Conservation (phyloP, 2,329 filamentous ascomycete species). For the Arachnomyces sp. region DNA sequence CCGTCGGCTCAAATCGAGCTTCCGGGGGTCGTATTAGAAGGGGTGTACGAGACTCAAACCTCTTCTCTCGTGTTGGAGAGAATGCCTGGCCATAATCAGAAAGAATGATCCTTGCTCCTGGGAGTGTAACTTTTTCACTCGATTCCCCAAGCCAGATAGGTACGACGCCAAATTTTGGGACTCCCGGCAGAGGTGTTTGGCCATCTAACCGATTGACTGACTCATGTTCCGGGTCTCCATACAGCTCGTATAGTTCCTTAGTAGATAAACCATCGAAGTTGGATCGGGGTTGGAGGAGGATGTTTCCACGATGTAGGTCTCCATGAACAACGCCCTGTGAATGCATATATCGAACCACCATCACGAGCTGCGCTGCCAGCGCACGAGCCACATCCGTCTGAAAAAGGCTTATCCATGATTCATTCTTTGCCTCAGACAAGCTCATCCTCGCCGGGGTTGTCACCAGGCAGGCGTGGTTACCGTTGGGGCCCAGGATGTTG, state of each 20-base stretch:
- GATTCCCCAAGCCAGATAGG: conserved; percentile 30
- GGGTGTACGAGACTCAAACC: conserved; percentile 23
- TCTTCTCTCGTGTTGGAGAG: conserved; percentile 10
- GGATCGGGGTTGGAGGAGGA: conserved; percentile 20
- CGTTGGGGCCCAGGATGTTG: conserved; percentile 18
- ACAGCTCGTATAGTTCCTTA: conserved; percentile 15
- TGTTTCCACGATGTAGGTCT: conserved; percentile 30
- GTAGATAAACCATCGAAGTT: conserved; percentile 13
- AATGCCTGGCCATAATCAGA: conserved; percentile 33
- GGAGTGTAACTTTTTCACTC: conserved; percentile 23
- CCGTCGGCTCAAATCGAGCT: conserved; percentile 26
- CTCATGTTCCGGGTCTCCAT: conserved; percentile 15
- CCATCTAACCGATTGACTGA: conserved; percentile 17
- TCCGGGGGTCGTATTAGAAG: conserved; percentile 27
- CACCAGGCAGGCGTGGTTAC: conserved; percentile 18
- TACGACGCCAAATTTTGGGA: conserved; percentile 23
- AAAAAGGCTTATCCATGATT: conserved; percentile 18
- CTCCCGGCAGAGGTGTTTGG: conserved; percentile 16
- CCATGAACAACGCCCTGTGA: conserved; percentile 25
- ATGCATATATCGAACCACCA: conserved; percentile 25
- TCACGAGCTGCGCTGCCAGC: conserved; percentile 21
- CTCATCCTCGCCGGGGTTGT: conserved; percentile 14
- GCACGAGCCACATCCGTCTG: conserved; percentile 17
- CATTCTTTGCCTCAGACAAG: conserved; percentile 14
- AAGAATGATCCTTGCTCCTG: conserved; percentile 20